Base-by-base conservation (phyloP, 768 basidiomycete genomes). In the Tylopilus felleus region DNA sequence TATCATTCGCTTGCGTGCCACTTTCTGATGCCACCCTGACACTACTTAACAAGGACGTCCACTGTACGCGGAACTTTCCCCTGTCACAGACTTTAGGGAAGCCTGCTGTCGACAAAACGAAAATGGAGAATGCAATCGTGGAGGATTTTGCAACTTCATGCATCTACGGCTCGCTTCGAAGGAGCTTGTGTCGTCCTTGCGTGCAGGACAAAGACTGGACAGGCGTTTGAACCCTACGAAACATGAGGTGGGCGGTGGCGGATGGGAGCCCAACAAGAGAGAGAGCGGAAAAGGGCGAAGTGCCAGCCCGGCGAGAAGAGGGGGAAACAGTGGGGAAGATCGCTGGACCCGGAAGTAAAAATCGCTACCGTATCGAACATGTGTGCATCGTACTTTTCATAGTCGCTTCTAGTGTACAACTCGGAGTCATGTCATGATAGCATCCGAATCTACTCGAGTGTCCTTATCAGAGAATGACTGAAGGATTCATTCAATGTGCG, bases 71-170 rank as follows among this genome's bases (percentile, higher is more conserved):
- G 97, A 99, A 66, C 80, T 99, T 23, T 95, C 93, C 2, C 97
- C 97, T 13, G 97, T 99, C 17, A 98, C 95, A 27, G 97, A 99
- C 74, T 99, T 99, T 71, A 86, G 95, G 47, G 97, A 99, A 74
- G 95, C 95, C 0, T 99, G 97, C 69, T 99, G 97, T 71, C 84
- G 97, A 44, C 97, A 99, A 72, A 98, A 99, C 64, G 97, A 99
- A 71, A 90, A 98, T 62, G 97, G 97, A 8, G 92, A 96, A 73
- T 99, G 97, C 72, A 96, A 96, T 65, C 86, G 97, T 40, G 97
- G 96, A 28, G 94, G 94, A 3, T 98, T 97, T 75, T 98, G 96
- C 74, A 98, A 99, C 72, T 99, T 99, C 68, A 97, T 98, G 93
- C 95, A 98, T 74, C 77, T 98, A 31, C 85, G 92, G 14, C 79